A percentile compares a stretch with the other conserved stretches of the same genome.
These are phyloP conservation scores for Turnera subulata DNA, from an alignment of 345 rosid genomes.

Conservation along the genomic window DNA sequence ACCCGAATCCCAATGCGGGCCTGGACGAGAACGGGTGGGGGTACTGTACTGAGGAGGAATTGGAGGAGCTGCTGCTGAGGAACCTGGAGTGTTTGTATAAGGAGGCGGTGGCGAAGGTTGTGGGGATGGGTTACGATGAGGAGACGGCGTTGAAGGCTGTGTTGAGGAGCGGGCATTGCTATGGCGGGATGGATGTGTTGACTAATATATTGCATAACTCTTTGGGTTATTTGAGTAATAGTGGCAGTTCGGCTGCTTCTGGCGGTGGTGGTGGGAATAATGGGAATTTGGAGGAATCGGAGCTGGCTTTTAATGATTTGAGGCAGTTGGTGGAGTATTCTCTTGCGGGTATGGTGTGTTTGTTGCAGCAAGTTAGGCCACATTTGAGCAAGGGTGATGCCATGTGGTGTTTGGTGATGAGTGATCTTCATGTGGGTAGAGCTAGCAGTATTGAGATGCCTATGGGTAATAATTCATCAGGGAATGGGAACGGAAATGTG, in stretches of 20 bases:
- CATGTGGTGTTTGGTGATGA: constrained; percentile 93
- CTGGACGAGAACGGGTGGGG: constrained; percentile 71
- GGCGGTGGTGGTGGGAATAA: constrained; percentile 29
- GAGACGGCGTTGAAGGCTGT: constrained; percentile 73
- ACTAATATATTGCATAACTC: constrained; percentile 73
- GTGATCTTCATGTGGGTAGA: constrained; percentile 84
- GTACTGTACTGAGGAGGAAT: constrained; percentile 80
- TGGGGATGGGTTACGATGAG: constrained; percentile 61
- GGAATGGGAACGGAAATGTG: constrained; percentile 20
- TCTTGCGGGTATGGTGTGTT: constrained; percentile 74
- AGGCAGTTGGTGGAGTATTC: constrained; percentile 80
- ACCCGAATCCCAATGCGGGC: constrained; percentile 25
- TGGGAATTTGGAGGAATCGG: constrained; percentile 46
- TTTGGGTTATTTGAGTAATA: constrained; percentile 60
- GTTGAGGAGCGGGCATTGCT: constrained; percentile 74
- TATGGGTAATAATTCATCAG: constrained; percentile 19
- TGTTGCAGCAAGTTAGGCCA: constrained; percentile 82
- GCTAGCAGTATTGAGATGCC: constrained; percentile 71
- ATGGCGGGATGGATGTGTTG: constrained; percentile 84
- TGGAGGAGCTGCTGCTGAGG: constrained; percentile 66
- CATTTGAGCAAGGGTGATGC: constrained; percentile 89
- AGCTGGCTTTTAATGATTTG: constrained; percentile 57
- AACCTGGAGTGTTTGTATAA: constrained; percentile 56
- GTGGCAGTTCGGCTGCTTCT: constrained; percentile 4
- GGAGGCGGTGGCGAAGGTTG: constrained; percentile 69